phyloP scores from a whole-genome alignment of 2,329 filamentous ascomycete species.

The Claviceps pazoutovae region DNA sequence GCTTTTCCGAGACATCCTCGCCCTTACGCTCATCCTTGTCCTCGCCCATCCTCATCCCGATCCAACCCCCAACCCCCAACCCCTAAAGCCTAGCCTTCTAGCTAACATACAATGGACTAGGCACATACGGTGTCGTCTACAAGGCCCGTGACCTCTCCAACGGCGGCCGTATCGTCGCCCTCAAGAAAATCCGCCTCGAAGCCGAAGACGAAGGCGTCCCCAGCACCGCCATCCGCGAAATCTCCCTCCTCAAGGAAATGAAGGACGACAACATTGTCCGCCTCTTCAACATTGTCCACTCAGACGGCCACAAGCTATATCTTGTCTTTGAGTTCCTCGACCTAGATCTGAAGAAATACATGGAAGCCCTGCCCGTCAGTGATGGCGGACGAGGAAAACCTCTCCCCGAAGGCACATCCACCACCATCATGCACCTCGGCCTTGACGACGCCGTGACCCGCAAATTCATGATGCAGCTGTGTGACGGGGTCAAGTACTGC shows the following conservation, averaged over 20 bases:
- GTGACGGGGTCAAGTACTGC: slow-evolving; percentile 75
- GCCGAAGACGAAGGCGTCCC: slow-evolving; percentile 91
- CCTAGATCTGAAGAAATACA: slow-evolving; percentile 87
- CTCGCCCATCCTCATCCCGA: neutral
- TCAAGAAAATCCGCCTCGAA: slow-evolving; percentile 93
- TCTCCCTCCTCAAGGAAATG: slow-evolving; percentile 90
- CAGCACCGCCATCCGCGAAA: slow-evolving; percentile 85
- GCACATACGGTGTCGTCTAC: slow-evolving; percentile 91
- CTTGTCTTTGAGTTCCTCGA: slow-evolving; percentile 88
- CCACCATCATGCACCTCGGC: slow-evolving; percentile 51
- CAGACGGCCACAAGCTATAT: slow-evolving; percentile 88
- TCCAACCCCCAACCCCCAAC: neutral
- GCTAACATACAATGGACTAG: slow-evolving; percentile 28
- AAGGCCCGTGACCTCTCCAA: slow-evolving; percentile 79
- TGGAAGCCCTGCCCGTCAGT: slow-evolving; percentile 75
- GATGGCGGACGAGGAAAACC: slow-evolving; percentile 78
- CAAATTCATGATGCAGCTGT: slow-evolving; percentile 84
- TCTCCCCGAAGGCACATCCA: slow-evolving; percentile 60
- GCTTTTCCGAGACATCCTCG: neutral
- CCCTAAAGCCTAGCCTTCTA: no score
- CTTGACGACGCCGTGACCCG: slow-evolving; percentile 72
- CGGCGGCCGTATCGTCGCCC: slow-evolving; percentile 70
- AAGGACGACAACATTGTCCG: slow-evolving; percentile 80
- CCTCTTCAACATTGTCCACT: slow-evolving; percentile 83
- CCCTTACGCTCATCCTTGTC: neutral